Percentiles rank a stretch among this genome's conserved stretches.
Evolutionary conservation across 2,329 filamentous ascomycete genomes (phyloP).

Genomic region (Colletotrichum lupini): DNA sequence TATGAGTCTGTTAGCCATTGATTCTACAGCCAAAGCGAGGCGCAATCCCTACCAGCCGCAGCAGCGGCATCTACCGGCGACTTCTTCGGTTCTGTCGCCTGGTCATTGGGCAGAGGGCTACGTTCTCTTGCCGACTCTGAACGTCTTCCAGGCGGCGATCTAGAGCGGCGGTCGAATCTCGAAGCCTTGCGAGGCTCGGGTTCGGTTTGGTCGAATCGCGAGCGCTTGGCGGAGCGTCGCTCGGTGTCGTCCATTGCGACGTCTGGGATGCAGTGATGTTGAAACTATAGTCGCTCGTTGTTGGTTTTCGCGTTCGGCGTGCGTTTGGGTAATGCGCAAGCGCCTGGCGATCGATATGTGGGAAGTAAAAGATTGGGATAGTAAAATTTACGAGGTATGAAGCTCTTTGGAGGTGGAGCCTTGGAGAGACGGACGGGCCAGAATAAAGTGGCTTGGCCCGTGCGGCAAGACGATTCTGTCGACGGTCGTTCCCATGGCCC

Average conservation of each 20-base stretch:
- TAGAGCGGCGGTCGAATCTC: slow-evolving; percentile 91
- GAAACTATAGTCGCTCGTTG: background rate
- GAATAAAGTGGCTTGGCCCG: slow-evolving; percentile 22
- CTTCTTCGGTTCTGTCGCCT: slow-evolving; percentile 56
- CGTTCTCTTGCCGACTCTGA: slow-evolving; percentile 80
- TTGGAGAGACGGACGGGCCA: slow-evolving; percentile 9
- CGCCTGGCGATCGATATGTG: background rate
- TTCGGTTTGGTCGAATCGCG: slow-evolving; percentile 93
- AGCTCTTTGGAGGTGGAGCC: slow-evolving; percentile 33
- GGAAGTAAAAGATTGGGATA: background rate
- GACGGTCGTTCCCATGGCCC: background rate
- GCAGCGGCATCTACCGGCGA: slow-evolving; percentile 75
- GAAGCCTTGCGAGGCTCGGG: slow-evolving; percentile 81
- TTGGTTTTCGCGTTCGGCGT: background rate
- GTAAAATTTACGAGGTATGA: slow-evolving; percentile 33
- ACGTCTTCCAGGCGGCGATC: slow-evolving; percentile 78
- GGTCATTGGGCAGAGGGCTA: slow-evolving; percentile 73
- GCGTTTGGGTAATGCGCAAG: slow-evolving; percentile 14
- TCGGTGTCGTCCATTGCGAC: slow-evolving; percentile 78
- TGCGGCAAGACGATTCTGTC: slow-evolving; percentile 5
- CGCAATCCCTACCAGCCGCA: slow-evolving; percentile 73
- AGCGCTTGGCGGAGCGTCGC: slow-evolving; percentile 79
- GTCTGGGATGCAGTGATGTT: background rate
- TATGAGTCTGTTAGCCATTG: slow-evolving; percentile 49
- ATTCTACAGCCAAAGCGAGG: background rate